Percentiles rank a stretch among this genome's conserved stretches.
Evolutionary conservation across 2,329 filamentous ascomycete genomes (phyloP).

Genomic region (Cladophialophora immunda): DNA sequence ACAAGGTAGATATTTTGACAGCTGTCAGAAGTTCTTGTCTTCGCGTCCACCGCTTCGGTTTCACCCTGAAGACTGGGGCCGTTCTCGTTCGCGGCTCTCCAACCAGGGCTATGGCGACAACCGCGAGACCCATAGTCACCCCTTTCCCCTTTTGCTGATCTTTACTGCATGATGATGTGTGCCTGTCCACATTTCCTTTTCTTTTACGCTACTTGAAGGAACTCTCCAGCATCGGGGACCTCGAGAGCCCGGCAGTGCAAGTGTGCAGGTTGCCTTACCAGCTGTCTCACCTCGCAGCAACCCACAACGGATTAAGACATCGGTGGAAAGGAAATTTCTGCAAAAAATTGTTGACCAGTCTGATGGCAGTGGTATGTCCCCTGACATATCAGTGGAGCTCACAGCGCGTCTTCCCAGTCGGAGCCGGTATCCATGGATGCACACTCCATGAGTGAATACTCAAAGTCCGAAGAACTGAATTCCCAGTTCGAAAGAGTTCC

Average conservation of each 20-base stretch:
- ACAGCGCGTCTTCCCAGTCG: neutral
- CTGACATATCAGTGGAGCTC: neutral
- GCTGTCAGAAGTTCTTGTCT: neutral
- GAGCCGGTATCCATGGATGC: neutral
- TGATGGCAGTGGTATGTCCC: neutral
- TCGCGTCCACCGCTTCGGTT: neutral
- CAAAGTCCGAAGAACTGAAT: neutral
- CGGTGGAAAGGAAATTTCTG: neutral
- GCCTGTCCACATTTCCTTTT: neutral
- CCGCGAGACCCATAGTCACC: neutral
- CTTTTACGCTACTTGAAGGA: neutral
- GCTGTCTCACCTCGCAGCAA: neutral
- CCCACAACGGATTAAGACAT: neutral
- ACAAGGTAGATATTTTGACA: neutral
- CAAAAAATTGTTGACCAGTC: neutral
- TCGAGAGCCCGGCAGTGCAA: neutral
- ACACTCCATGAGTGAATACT: neutral
- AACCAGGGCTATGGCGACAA: neutral
- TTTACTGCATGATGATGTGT: slow-evolving; percentile 3
- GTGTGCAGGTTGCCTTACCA: slow-evolving; percentile 1
- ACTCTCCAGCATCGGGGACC: slow-evolving; percentile 1
- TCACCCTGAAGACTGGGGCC: slow-evolving; percentile 3
- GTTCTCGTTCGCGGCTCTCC: neutral
- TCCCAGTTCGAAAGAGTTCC: neutral
- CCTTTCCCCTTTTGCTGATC: neutral